phyloP scores from a whole-genome alignment of 352 stramenopile genomes.

The Albugo laibachii region DNA sequence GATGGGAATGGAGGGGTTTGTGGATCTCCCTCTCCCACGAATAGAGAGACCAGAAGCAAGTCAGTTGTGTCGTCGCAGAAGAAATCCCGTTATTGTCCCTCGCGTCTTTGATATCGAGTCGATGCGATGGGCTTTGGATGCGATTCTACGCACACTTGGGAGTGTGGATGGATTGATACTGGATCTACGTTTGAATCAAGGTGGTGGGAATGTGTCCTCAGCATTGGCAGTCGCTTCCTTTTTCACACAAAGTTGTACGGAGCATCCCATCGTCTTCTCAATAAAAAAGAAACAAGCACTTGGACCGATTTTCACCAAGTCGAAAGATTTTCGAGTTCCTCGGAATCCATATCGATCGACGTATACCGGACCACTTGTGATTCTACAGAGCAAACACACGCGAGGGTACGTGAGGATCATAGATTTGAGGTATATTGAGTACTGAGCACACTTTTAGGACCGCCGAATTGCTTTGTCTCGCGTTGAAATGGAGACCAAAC shows the following conservation, averaged over 20 bases:
- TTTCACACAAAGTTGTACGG: slow-evolving; percentile 26
- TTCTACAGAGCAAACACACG: slow-evolving; percentile 62
- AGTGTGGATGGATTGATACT: slow-evolving; percentile 50
- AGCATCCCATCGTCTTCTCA: slow-evolving; percentile 8
- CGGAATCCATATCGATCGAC: not conserved
- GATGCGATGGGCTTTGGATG: slow-evolving; percentile 74
- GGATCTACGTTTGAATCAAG: slow-evolving; percentile 55
- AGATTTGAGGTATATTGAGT: not conserved
- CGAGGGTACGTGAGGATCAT: slow-evolving; percentile 21
- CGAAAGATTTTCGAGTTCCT: not conserved
- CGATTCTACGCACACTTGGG: slow-evolving; percentile 39
- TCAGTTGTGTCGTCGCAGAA: too few relatives aligned
- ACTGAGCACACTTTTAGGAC: slow-evolving; percentile 14
- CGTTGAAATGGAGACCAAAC: slow-evolving; percentile 34
- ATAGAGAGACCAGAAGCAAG: not conserved
- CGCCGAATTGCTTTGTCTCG: slow-evolving; percentile 43
- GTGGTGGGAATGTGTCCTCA: slow-evolving; percentile 38
- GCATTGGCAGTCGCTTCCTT: slow-evolving; percentile 50
- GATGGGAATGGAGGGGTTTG: slow-evolving; percentile 55
- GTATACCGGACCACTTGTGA: slow-evolving; percentile 41
- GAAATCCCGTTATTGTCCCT: slow-evolving; percentile 17
- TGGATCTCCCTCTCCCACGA: slow-evolving; percentile 47
- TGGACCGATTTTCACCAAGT: not conserved
- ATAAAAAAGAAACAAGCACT: slow-evolving; percentile 4
- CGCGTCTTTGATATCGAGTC: slow-evolving; percentile 75